Conservation (phyloP, 768 basidiomycete genomes). For the Rhizopogon vesiculosus region DNA sequence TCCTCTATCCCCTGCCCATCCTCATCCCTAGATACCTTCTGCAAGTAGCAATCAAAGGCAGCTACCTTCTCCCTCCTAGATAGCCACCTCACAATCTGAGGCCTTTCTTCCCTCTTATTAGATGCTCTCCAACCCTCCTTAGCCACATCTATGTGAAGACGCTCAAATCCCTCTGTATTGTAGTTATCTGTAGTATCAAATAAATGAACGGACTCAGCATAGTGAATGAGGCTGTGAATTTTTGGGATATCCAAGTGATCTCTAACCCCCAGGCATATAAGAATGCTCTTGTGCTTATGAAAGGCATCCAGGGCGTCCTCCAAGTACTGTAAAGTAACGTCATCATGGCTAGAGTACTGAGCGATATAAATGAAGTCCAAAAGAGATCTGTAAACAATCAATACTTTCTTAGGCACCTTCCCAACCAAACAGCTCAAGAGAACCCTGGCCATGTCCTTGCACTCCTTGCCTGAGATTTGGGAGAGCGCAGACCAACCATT, state of each 20-base stretch:
- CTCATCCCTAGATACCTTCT: too few relatives aligned
- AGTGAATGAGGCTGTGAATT: too few relatives aligned
- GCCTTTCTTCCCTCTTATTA: slow-evolving; percentile 28
- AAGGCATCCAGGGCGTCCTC: too few relatives aligned
- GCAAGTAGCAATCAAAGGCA: slow-evolving; percentile 10
- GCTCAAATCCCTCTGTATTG: too few relatives aligned
- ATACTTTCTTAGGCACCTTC: slow-evolving; percentile 19
- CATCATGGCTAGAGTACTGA: too few relatives aligned
- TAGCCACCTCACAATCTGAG: slow-evolving; percentile 35
- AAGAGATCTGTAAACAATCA: slow-evolving; percentile 29
- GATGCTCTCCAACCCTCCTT: slow-evolving; percentile 33
- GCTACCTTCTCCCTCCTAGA: slow-evolving; percentile 27
- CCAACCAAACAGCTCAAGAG: slow-evolving; percentile 23
- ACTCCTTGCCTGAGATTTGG: neutral
- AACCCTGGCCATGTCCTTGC: neutral
- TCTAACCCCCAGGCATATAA: too few relatives aligned
- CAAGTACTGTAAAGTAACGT: too few relatives aligned
- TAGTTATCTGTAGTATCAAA: too few relatives aligned
- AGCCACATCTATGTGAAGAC: slow-evolving; percentile 30
- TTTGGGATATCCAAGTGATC: too few relatives aligned
- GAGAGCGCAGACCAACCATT: neutral
- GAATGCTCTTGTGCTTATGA: too few relatives aligned
- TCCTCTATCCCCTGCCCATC: too few relatives aligned
- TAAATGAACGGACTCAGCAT: too few relatives aligned
- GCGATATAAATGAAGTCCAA: slow-evolving; percentile 37